Base-by-base conservation (phyloP, 2,329 filamentous ascomycete genomes). In the Aspergillus texensis region DNA sequence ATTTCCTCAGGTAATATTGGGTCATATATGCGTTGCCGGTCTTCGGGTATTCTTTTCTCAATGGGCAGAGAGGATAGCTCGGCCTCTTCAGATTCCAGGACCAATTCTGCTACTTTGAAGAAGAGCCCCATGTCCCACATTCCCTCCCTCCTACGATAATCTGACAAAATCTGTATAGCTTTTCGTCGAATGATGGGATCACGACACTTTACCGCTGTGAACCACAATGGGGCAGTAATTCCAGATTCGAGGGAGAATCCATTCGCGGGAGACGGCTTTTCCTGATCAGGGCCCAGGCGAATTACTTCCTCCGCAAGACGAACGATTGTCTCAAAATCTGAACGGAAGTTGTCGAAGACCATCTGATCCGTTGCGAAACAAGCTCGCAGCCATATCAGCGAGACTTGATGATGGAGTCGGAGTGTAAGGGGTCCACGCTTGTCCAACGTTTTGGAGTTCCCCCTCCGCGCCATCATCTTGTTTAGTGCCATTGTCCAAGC, bases 191-290 rank as follows among this genome's bases (percentile, higher is more conserved):
- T 61, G 0, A 65, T 36, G 19, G 70, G 67, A 54, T 78, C 64
- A 16, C 74, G 71, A 59, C 76, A 78, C 50, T 74, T 76, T 24
- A 67, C 68, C 0, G 75, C 73, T 8, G 71, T 66, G 60, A 72
- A 74, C 67, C 76, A 78, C 6, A 79, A 64, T 3, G 75, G 70
- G 24, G 72, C 70, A 6, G 76, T 68, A 10, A 78, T 62, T 11
- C 73, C 74, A 19, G 71, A 69, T 57, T 77, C 73, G 52, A 78
- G 60, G 1, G 61, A 56, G 43, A 71, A 72, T 0, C 30, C 41
- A 11, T 62, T 36, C 9, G 4, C 6, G 24, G 14, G 46, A 32
- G 45, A 1, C 19, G 39, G 54, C 6, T 36, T 30, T 32, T 59
- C 41, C 14, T 48, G 21, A 10, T 28, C 30, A 9, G 43, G 34